These are phyloP conservation scores for Arthrobotrys musiformis DNA, from an alignment of 2,329 filamentous ascomycete genomes.

Conservation along the genomic window DNA sequence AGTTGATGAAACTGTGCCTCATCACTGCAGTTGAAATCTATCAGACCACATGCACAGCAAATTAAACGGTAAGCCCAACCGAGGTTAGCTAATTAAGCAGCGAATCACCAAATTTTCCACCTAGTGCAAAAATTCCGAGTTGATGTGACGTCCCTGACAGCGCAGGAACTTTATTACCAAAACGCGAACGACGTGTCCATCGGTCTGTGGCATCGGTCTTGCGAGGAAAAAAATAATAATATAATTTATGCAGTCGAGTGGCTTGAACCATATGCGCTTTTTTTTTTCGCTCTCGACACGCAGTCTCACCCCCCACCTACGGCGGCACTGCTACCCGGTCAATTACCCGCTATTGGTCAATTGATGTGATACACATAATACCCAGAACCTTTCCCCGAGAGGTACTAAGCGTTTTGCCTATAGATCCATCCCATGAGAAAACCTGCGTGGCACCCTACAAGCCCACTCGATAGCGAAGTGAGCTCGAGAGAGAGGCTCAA, in stretches of 20 bases:
- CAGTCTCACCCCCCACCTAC: neutral
- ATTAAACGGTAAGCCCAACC: neutral
- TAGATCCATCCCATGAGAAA: neutral
- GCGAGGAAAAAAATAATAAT: no score
- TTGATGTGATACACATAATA: neutral
- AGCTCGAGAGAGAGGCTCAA: constrained; percentile 7
- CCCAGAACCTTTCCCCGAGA: neutral
- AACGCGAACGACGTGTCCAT: constrained; percentile 9
- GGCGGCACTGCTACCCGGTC: neutral
- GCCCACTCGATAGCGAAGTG: constrained; percentile 8
- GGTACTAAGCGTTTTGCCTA: neutral
- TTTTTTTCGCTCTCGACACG: neutral
- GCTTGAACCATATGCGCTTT: neutral
- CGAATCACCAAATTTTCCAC: neutral
- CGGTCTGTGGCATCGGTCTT: neutral
- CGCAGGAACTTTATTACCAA: neutral
- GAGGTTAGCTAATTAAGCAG: neutral
- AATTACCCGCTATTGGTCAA: no score
- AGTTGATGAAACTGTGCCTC: neutral
- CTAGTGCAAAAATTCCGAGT: neutral
- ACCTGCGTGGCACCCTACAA: constrained; percentile 12
- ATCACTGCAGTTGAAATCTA: neutral
- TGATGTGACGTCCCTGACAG: constrained; percentile 1
- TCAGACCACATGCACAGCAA: neutral
- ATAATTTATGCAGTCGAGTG: constrained; percentile 2